Evolutionary conservation across 805 yeast species (phyloP).

Genomic region (Metschnikowia cerradonensis): DNA sequence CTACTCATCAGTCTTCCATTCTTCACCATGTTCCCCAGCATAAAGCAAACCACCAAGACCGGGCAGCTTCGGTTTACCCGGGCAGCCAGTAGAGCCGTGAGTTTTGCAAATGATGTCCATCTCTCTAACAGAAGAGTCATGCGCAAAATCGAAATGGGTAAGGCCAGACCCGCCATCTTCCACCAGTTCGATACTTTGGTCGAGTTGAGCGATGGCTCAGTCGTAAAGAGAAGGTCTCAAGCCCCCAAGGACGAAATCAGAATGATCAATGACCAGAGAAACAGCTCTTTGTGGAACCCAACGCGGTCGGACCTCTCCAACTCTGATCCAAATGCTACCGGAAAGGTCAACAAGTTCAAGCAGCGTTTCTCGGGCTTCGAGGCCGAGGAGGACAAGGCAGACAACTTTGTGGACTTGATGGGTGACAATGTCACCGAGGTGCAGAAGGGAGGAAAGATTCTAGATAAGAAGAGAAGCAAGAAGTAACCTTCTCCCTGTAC

Average conservation of each 20-base stretch:
- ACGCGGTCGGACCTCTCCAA: slow-evolving; percentile 71
- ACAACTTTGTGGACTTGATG: slow-evolving; percentile 57
- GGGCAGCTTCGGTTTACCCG: slow-evolving; percentile 12
- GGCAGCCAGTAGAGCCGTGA: slow-evolving; percentile 13
- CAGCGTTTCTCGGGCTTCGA: slow-evolving; percentile 51
- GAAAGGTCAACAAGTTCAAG: slow-evolving; percentile 72
- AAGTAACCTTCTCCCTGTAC: slow-evolving; percentile 13
- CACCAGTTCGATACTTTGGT: slow-evolving; percentile 84
- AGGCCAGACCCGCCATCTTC: slow-evolving; percentile 90
- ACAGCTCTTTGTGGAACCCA: slow-evolving; percentile 84
- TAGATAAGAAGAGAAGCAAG: slow-evolving; percentile 39
- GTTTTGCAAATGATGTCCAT: slow-evolving; percentile 36
- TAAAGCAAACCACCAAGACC: not conserved
- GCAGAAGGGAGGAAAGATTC: slow-evolving; percentile 52
- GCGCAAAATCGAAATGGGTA: slow-evolving; percentile 69
- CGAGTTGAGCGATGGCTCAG: slow-evolving; percentile 94
- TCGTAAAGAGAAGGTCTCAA: slow-evolving; percentile 74
- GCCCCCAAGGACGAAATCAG: slow-evolving; percentile 84
- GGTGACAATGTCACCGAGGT: slow-evolving; percentile 55
- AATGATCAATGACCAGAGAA: slow-evolving; percentile 85
- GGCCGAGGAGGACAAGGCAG: slow-evolving; percentile 23
- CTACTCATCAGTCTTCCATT: not conserved
- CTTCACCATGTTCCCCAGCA: not conserved
- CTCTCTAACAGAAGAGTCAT: slow-evolving; percentile 54
- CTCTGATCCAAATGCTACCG: slow-evolving; percentile 78